Evolutionary conservation across 2,329 filamentous ascomycete species (phyloP).

Genomic region (Neofusicoccum laricinum): DNA sequence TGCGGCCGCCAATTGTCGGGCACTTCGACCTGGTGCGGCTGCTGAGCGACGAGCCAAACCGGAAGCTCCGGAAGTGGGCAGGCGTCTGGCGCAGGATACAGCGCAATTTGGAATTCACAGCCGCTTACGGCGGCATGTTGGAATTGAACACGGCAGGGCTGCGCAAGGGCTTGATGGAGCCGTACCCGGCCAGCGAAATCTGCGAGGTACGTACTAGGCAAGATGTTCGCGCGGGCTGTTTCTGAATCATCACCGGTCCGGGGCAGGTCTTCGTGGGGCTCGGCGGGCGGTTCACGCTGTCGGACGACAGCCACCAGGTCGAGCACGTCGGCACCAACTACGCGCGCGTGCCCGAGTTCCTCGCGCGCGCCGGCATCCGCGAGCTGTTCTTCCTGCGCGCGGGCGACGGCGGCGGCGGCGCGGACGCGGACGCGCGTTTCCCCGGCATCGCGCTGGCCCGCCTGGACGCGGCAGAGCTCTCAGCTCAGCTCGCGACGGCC

Average conservation of each 20-base stretch:
- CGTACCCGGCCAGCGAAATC: slow-evolving; percentile 79
- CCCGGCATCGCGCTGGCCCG: slow-evolving; percentile 25
- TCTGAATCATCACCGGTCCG: slow-evolving; percentile 15
- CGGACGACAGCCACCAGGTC: slow-evolving; percentile 90
- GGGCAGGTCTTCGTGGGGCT: slow-evolving; percentile 66
- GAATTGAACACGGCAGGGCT: slow-evolving; percentile 87
- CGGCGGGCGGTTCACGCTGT: slow-evolving; percentile 82
- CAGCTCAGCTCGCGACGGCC: not conserved
- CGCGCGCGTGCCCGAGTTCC: slow-evolving; percentile 64
- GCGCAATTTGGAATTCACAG: slow-evolving; percentile 71
- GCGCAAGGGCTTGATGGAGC: slow-evolving; percentile 85
- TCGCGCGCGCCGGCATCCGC: slow-evolving; percentile 63
- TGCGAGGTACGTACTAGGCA: slow-evolving; percentile 59
- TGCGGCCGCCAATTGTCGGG: slow-evolving; percentile 77
- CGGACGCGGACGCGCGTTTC: slow-evolving; percentile 28
- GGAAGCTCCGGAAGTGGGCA: slow-evolving; percentile 57
- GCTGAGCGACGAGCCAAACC: slow-evolving; percentile 66
- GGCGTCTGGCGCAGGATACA: slow-evolving; percentile 71
- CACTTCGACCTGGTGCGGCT: slow-evolving; percentile 92
- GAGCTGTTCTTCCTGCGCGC: slow-evolving; percentile 47
- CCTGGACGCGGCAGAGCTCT: not conserved
- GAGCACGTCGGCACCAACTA: slow-evolving; percentile 89
- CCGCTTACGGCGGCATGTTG: slow-evolving; percentile 73
- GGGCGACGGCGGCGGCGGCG: slow-evolving; percentile 10
- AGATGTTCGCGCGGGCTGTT: not conserved